Base-by-base conservation (phyloP, 2,329 filamentous ascomycete species). In the Xylariales sp. region DNA sequence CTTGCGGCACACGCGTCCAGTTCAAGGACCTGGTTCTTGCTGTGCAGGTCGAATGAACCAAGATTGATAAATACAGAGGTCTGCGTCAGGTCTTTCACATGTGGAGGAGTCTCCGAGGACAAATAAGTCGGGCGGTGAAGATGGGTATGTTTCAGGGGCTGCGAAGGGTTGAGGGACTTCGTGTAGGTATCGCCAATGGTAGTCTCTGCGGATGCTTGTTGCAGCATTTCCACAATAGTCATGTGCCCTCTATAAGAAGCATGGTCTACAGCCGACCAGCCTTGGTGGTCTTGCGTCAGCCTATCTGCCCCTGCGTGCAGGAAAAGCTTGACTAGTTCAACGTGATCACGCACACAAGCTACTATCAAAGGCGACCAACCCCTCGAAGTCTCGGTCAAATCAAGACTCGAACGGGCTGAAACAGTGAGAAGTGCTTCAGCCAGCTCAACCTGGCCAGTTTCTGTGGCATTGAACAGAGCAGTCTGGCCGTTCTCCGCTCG, bases 191-290 rank as follows among this genome's bases (percentile, higher is more conserved):
- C 6, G 32, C 5, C 12, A 21, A n/a, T n/a, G n/a, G n/a, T n/a
- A n/a, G n/a, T n/a, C n/a, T n/a, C n/a, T n/a, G n/a, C n/a, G n/a
- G n/a, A n/a, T n/a, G n/a, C 8, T 9, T 25, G 4, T 20, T 43
- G 18, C 4, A 46, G 31, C 21, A 36, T 14, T 4, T 21, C 36
- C 9, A 43, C 44, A 5, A 46, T 36, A 12, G 31, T 6, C 40
- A 40, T 46, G 14, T 46, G 40, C 9, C 29, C 44, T 24, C 41
- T 38, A 35, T 46, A 46, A 5, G 41, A 28, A 10, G 44, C 44
- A 19, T 43, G 36, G n/a, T 43, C 44, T 19, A 43, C 29, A 21
- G 44, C 37, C n/a, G 44, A 24, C 44, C 44, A 46, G 28, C 41
- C 44, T n/a, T 35, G 36, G n/a, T 16, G 15, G 29, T 46, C 44